Base-by-base conservation (phyloP, 495 filamentous ascomycete species). In the Penicillium desertorum region DNA sequence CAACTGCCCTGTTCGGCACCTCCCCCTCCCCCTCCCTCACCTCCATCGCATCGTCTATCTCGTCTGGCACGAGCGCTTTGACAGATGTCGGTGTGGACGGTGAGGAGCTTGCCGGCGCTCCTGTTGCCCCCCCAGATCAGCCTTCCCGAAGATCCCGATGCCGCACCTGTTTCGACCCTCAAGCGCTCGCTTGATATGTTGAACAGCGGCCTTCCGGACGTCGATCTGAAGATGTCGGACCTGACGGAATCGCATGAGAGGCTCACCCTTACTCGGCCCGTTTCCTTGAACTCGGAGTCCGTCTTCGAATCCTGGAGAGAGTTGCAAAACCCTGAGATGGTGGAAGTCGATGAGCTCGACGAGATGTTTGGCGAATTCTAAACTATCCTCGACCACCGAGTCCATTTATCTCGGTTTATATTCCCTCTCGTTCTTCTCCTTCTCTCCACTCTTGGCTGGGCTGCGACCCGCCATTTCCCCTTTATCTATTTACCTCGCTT, bases 291-390 rank as follows among this genome's bases (percentile, higher is more conserved):
- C 20, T 45, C 65, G 16, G 76, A 75, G 49, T 65, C 69, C 47
- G 52, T 61, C 19, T 68, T 77, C 51, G 74, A 75, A 54, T 79
- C 76, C 22, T 78, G 74, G 74, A 66, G 86, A 73, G 88, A 91
- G 60, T 76, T 89, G 60, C 80, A 85, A 57, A 93, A 87, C 70
- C 92, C 91, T 1, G 94, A 98, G 73, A 90, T 83, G 51, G 85
- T 98, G 49, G 90, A 91, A 72, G 80, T 98, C 34, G 89, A 95
- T 45, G 94, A 98, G 79, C 82, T 98, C 3, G 94, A 98, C 67
- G 86, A 91, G 56, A 81, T 97, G 76, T 83, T 98, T 69, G 76
- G 70, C 50, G 76, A 78, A 61, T 73, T 79, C 62, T 79, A 66
- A 73, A 60, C 54, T 25, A 43, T 52, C 42, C 37, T 54, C 34